Base-by-base conservation (phyloP, 805 yeast genomes). In the Yarrowia sp. region DNA sequence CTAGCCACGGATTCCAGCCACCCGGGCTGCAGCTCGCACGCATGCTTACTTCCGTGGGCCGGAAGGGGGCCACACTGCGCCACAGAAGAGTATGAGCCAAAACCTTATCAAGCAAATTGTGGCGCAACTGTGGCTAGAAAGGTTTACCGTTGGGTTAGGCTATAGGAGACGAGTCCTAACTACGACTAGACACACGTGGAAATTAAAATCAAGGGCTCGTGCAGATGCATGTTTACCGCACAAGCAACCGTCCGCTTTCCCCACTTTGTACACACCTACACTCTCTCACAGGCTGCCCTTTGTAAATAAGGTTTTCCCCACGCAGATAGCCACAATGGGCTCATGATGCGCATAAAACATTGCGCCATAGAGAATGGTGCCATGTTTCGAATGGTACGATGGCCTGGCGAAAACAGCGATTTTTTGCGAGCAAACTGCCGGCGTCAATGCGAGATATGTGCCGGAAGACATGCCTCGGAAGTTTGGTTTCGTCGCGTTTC, bases 1-100 rank as follows among this genome's bases (percentile, higher is more conserved):
- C 58, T 51, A 51, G 58, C 58, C 58, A 51, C 58, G 29, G 32
- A 24, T 51, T 51, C 27, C 42, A 51, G 42, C 42, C 58, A 51
- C 42, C 42, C 41, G 32, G 24, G 10, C 3, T 13, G 42, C 58
- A 16, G 22, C 2, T 4, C 6, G 13, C 3, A 10, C 6, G 58
- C 58, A 51, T 32, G 58, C 58, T 51, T 24, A 24, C 42, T 22
- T 51, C 42, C 58, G 42, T 24, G 42, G 42, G 5, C 58, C 41
- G 42, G 24, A 24, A 10, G 8, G 21, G 42, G 16, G 32, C 58
- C 42, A 33, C 58, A 8, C 16, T 44, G 58, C 42, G 58, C 58
- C 58, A 51, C 58, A 51, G 19, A 1, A 19, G 18, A 27, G 51
- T 13, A 13, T 25, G 22, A 19, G 25, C 33, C 12, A 25, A 25